Conservation (phyloP, 2,329 filamentous ascomycete species). For the Epichloe hybrida region DNA sequence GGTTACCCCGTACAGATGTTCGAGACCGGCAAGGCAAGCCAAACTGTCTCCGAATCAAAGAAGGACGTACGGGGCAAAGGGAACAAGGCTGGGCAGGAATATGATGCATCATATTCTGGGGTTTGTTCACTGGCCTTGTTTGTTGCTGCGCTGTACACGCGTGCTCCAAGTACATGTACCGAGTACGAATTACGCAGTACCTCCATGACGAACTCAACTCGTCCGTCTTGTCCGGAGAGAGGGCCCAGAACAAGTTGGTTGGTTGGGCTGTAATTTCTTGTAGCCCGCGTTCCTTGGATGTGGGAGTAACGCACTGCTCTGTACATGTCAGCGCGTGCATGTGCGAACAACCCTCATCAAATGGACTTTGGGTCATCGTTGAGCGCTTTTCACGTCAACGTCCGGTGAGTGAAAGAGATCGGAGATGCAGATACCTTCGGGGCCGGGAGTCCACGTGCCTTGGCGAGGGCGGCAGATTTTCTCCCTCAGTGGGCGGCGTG, state of each 20-base stretch:
- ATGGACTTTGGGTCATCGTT: neutral
- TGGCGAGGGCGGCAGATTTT: no score
- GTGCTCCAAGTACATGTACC: no score
- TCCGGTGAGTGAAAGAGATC: neutral
- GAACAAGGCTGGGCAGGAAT: neutral
- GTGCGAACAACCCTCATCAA: neutral
- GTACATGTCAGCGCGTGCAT: neutral
- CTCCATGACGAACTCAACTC: no score
- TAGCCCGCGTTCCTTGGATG: no score
- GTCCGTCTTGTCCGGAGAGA: no score
- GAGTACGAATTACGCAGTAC: no score
- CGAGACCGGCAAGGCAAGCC: neutral
- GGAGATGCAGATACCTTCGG: no score
- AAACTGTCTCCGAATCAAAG: neutral
- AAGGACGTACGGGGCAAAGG: neutral
- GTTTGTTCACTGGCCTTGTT: neutral
- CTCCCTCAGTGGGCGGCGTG: no score
- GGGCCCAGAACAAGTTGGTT: no score
- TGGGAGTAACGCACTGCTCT: neutral
- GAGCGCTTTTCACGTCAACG: neutral
- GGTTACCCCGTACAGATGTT: neutral
- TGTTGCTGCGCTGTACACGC: neutral
- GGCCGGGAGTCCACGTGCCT: no score
- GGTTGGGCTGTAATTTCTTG: no score
- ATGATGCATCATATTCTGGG: constrained; percentile 1